phyloP scores from a whole-genome alignment of 805 yeast species.

The Candida succiphila region DNA sequence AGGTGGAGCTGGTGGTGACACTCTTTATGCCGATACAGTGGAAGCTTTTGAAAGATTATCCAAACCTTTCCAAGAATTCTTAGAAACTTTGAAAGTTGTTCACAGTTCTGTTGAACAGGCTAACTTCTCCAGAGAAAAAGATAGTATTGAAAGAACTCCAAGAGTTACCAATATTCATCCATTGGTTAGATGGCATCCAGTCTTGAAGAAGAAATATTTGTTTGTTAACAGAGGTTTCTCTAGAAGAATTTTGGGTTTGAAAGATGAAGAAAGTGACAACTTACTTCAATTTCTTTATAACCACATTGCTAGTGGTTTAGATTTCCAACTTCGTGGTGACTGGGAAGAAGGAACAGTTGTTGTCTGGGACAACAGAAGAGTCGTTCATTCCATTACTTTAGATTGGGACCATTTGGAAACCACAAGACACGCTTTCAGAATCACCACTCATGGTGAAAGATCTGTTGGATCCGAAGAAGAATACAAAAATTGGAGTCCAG shows the following conservation, averaged over 20 bases:
- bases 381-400: constrained; percentile 58
- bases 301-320: constrained; percentile 42
- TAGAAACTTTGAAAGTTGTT: constrained; percentile 52
- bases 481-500: constrained; percentile 21
- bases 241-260: constrained; percentile 60
- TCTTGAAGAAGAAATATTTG: constrained; percentile 48
- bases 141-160: constrained; percentile 59
- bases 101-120: constrained; percentile 73
- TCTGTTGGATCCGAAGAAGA: constrained; percentile 32
- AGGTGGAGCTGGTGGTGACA: constrained; percentile 70
- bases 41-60: constrained; percentile 69
- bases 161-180: constrained; percentile 60
- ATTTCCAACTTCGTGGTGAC: constrained; percentile 57
- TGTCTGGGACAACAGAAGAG: constrained; percentile 72
- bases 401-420: constrained; percentile 70
- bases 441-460: constrained; percentile 65
- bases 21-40: constrained; percentile 59
- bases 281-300: constrained; percentile 47
- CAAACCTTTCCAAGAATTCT: constrained; percentile 47
- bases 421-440: constrained; percentile 64
- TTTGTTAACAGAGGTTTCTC: constrained; percentile 54
- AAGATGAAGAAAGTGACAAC: constrained; percentile 58
- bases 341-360: constrained; percentile 69
- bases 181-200: constrained; percentile 64
- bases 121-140: constrained; percentile 36